Evolutionary conservation across 1,139 yeast species (phyloP).

Genomic region (Diutina neorugosa): DNA sequence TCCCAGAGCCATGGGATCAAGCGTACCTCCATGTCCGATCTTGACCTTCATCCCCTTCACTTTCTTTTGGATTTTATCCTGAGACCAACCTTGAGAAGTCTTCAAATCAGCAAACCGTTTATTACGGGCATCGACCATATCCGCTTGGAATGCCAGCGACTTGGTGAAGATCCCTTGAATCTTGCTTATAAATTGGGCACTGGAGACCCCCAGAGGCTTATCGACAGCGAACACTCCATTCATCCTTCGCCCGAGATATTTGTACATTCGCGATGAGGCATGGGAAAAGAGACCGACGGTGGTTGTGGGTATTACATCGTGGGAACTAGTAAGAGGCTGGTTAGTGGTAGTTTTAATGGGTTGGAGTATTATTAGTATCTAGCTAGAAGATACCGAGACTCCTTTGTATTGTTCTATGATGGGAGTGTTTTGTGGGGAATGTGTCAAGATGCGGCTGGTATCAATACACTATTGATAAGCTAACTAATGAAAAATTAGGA

Average conservation of each 20-base stretch:
- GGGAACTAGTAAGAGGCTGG: too few relatives aligned
- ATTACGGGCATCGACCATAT: slow-evolving; percentile 30
- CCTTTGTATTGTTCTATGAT: too few relatives aligned
- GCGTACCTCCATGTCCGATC: slow-evolving; percentile 97
- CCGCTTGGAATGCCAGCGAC: slow-evolving; percentile 46
- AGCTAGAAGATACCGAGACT: too few relatives aligned
- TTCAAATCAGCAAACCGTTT: slow-evolving; percentile 23
- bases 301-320: too few relatives aligned
- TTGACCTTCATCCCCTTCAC: slow-evolving; percentile 51
- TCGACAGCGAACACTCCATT: slow-evolving; percentile 90
- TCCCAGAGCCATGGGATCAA: slow-evolving; percentile 93
- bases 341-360: too few relatives aligned
- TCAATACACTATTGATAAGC: not conserved
- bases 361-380: too few relatives aligned
- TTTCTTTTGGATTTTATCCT: slow-evolving; percentile 31
- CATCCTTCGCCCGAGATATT: slow-evolving; percentile 24
- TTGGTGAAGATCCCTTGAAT: slow-evolving; percentile 52
- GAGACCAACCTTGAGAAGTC: slow-evolving; percentile 36
- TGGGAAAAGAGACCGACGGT: not conserved
- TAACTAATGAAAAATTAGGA: not conserved
- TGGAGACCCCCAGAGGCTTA: slow-evolving; percentile 80
- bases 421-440: too few relatives aligned
- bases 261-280: slow-evolving; percentile 8
- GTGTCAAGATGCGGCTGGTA: too few relatives aligned
- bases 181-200: slow-evolving; percentile 58